phyloP scores from a whole-genome alignment of 78 protist species.

The Dictyostelium intermedium region DNA sequence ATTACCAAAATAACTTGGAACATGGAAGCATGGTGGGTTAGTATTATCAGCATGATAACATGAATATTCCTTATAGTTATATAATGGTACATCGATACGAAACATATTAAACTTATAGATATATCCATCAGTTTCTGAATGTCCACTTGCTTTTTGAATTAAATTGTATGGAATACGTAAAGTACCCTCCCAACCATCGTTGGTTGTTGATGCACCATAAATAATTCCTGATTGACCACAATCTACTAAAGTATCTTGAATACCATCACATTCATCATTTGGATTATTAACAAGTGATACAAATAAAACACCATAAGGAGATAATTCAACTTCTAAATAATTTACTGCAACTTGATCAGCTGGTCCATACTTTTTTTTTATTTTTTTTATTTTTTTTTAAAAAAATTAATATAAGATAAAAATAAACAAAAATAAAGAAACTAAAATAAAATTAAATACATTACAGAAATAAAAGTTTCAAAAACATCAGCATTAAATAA shows the following conservation, averaged over 20 bases:
- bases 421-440: too few species aligned
- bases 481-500: slow-evolving; percentile 47
- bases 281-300: slow-evolving; percentile 48
- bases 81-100: slow-evolving; percentile 18
- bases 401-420: too few species aligned
- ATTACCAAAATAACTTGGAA: slow-evolving; percentile 54
- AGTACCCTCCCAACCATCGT: slow-evolving; percentile 14
- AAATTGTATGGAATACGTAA: slow-evolving; percentile 3
- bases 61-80: background rate
- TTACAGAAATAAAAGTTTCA: slow-evolving; percentile 32
- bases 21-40: slow-evolving; percentile 66
- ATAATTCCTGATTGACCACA: slow-evolving; percentile 38
- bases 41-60: slow-evolving; percentile 37
- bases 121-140: background rate
- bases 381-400: too few species aligned
- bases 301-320: slow-evolving; percentile 56
- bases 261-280: slow-evolving; percentile 29
- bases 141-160: background rate
- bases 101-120: slow-evolving; percentile 52
- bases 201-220: background rate
- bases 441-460: background rate
- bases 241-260: slow-evolving; percentile 40
- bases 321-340: slow-evolving; percentile 62
- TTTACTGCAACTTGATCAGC: background rate
- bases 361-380: background rate